Conservation (phyloP, 495 filamentous ascomycete genomes). For the Sabuloglossum arenarium region DNA sequence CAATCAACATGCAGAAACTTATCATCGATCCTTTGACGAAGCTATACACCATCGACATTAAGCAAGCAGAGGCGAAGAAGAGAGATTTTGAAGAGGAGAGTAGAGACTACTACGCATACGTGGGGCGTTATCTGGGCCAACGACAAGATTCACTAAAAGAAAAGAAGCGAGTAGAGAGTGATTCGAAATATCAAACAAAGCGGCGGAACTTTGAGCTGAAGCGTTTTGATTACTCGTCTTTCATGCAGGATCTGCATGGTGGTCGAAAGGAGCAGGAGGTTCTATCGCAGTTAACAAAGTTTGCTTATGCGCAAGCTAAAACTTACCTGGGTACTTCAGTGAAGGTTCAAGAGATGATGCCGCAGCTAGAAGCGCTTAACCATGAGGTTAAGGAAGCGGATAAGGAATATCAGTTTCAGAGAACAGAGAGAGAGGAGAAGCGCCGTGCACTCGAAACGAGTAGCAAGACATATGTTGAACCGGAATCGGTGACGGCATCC, state of each 20-base stretch:
- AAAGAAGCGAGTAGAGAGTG: slow-evolving; percentile 85
- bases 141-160: slow-evolving; percentile 89
- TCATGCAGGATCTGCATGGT: slow-evolving; percentile 96
- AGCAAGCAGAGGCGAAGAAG: slow-evolving; percentile 91
- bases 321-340: slow-evolving; percentile 64
- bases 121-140: slow-evolving; percentile 85
- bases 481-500: slow-evolving; percentile 26
- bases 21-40: slow-evolving; percentile 87
- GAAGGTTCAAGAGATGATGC: slow-evolving; percentile 71
- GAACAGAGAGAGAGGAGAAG: slow-evolving; percentile 87
- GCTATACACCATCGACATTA: slow-evolving; percentile 89
- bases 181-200: slow-evolving; percentile 90
- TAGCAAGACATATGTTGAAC: slow-evolving; percentile 60
- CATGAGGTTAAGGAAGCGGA: slow-evolving; percentile 77
- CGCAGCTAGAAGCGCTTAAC: slow-evolving; percentile 81
- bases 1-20: slow-evolving; percentile 63
- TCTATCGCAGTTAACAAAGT: slow-evolving; percentile 84
- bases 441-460: slow-evolving; percentile 75
- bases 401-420: slow-evolving; percentile 85
- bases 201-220: slow-evolving; percentile 87
- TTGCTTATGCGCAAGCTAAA: slow-evolving; percentile 75
- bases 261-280: slow-evolving; percentile 96
- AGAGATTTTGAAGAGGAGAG: slow-evolving; percentile 97
- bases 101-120: slow-evolving; percentile 90
- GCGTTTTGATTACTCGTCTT: slow-evolving; percentile 95